Evolutionary conservation across 139 green algal species (phyloP), one percentile per base, ranked within the genome.

Genomic region (Nannochloris sp.): DNA sequence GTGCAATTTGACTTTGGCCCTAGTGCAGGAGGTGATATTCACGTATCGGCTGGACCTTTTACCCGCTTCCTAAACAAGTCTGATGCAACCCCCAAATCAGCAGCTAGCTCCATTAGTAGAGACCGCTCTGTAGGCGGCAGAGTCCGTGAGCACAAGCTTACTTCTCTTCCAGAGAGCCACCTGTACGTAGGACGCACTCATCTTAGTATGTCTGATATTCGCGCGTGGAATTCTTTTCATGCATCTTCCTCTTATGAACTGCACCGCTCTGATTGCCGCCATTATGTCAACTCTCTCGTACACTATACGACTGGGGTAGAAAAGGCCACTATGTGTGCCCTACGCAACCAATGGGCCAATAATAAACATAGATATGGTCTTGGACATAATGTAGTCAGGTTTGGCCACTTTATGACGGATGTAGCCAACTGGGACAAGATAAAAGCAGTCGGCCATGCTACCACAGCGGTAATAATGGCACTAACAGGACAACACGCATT

Each of bases 1-100:
- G 59, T 82, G 30, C 79, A 87, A 67, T 89, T 87, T 54, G 82
- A 89, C 67, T 89, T 88, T 80, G 82, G 82, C 7, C 82, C 82
- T 1, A 53, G 39, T 9, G 59, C 33, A 0, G 82, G 82, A 14
- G 82, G 82, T 0, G 82, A 88, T 51, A 73, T 88, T 32, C 61
- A 80, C 38, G 42, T 77, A 13, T 39, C 62, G 13, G 59, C 32
- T 13, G 63, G 70, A 24, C 70, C 70, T 24, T 55, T 77, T 51
- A 53, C 60, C 13, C 34, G 35, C 30, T 42, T 75, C 47, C 60
- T 75, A 2, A 72, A 34, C 46, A 67, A 60, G 48, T 35, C 19
- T 36, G 34, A 23, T 25, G 51, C 23, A 15, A 27, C 15, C 10
- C 15, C 10, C 6, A 10, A 15, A 13, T n/a, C n/a, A n/a, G n/a